phyloP scores from a whole-genome alignment of 2,329 filamentous ascomycete genomes.

The Beauveria bassiana region DNA sequence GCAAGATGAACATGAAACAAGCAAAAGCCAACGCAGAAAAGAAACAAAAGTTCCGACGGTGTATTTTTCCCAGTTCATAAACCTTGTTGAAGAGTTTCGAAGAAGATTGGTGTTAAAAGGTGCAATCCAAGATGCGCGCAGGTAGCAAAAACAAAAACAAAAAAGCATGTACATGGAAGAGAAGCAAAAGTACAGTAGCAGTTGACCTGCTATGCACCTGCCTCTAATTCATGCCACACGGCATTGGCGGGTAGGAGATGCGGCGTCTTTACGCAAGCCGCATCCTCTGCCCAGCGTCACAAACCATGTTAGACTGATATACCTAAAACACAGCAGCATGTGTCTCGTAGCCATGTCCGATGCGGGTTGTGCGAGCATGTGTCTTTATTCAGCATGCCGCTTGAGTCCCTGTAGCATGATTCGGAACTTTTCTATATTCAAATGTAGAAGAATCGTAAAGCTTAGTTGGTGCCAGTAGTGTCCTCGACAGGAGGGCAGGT shows the following conservation, averaged over 20 bases:
- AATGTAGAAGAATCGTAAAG: constrained; percentile 1
- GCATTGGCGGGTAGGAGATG: neutral
- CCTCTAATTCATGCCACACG: neutral
- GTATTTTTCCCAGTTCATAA: constrained; percentile 5
- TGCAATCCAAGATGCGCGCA: constrained; percentile 4
- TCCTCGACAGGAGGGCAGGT: constrained; percentile 81
- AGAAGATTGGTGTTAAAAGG: constrained; percentile 1
- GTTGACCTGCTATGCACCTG: neutral
- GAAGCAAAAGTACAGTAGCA: neutral
- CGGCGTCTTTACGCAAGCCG: constrained; percentile 1
- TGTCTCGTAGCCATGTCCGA: constrained; percentile 4
- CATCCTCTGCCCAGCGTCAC: neutral
- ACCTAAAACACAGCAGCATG: neutral
- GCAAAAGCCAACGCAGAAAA: neutral
- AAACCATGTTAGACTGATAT: constrained; percentile 6
- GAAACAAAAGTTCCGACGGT: constrained; percentile 2
- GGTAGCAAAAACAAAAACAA: neutral
- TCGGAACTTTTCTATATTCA: constrained; percentile 13
- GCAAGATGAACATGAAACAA: constrained; percentile 12
- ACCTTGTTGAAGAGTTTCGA: constrained; percentile 11
- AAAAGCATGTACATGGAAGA: neutral
- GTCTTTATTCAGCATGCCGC: constrained; percentile 13
- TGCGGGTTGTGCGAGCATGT: constrained; percentile 7
- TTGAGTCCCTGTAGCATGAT: constrained; percentile 2
- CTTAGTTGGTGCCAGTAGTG: constrained; percentile 29